Evolutionary conservation across 2,329 filamentous ascomycete genomes (phyloP), one percentile per base, ranked within the genome.

Genomic region (Colletotrichum higginsianum): DNA sequence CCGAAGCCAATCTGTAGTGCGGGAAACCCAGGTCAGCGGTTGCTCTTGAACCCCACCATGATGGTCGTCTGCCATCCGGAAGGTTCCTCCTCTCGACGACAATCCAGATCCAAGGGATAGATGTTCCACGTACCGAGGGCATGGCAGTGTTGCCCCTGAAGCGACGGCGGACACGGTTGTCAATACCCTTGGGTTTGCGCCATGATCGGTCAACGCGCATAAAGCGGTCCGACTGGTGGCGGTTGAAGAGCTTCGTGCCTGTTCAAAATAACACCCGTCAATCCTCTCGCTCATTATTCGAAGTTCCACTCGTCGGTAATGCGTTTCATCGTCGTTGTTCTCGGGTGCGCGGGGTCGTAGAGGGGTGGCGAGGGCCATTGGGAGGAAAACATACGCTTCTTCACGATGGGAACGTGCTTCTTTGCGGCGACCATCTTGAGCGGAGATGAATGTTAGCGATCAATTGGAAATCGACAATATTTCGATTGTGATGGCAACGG

Each of bases 131-230:
- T 95, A 98, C 96, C 90, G 95, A 97, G 87, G 96, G 96, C 96
- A 99, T 98, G 83, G 92, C 91, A 86, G 93, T 93, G 88, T 94
- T 94, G 83, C 96, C 94, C 88, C 94, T 95, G 91, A 99, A 99
- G 79, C 96, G 94, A 90, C 96, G 92, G 85, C 96, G 94, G 84
- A 99, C 96, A 82, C 94, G 90, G 90, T 95, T 97, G 89, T 99
- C 96, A 87, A 99, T 99, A 94, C 96, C 96, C 94, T 99, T 99
- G 80, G 96, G 96, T 91, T 98, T 99, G 88, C 96, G 93, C 96
- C 96, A 99, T 90, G 91, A 92, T 79, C 93, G 85, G 83, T 90
- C 92, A 79, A 98, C 92, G 84, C 96, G 92, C 89, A 92, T 98
- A 90, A 97, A 99, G 85, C 92, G 92, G 88, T 98, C 96, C 86